Evolutionary conservation across 441 rosid genomes (phyloP).

Genomic region (Gossypium gossypioides): DNA sequence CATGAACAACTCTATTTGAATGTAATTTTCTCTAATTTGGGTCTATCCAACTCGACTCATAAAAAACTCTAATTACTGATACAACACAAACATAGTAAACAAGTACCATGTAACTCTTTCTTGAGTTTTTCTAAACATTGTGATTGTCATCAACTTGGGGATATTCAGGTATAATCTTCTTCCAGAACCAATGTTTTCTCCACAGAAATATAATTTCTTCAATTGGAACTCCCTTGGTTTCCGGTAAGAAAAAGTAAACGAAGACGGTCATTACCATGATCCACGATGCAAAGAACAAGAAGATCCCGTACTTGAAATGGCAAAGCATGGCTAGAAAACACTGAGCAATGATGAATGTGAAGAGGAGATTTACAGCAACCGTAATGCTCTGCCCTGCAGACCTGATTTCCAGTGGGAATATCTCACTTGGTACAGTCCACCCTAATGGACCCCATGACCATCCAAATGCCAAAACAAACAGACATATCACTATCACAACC

Average conservation of each 20-base stretch:
- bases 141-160: constrained; percentile 11
- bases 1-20: neutral
- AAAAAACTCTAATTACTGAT: neutral
- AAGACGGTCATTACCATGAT: constrained; percentile 60
- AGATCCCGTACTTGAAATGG: constrained; percentile 61
- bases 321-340: constrained; percentile 65
- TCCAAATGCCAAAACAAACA: constrained; percentile 74
- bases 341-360: constrained; percentile 73
- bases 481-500: constrained; percentile 60
- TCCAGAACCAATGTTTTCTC: constrained; percentile 95
- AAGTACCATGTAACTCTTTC: neutral
- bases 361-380: constrained; percentile 71
- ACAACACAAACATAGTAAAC: neutral
- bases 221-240: constrained; percentile 80
- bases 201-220: constrained; percentile 79
- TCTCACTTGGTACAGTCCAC: constrained; percentile 86
- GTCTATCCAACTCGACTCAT: neutral
- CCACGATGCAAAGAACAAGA: constrained; percentile 82
- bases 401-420: constrained; percentile 70
- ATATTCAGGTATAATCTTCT: constrained; percentile 36
- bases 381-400: constrained; percentile 88
- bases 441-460: constrained; percentile 96
- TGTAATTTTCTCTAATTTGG: neutral
- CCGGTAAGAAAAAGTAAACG: constrained; percentile 58
- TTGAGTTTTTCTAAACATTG: neutral